Conservation (phyloP, 208 protist genomes). For the Tetramitus jugosus region DNA sequence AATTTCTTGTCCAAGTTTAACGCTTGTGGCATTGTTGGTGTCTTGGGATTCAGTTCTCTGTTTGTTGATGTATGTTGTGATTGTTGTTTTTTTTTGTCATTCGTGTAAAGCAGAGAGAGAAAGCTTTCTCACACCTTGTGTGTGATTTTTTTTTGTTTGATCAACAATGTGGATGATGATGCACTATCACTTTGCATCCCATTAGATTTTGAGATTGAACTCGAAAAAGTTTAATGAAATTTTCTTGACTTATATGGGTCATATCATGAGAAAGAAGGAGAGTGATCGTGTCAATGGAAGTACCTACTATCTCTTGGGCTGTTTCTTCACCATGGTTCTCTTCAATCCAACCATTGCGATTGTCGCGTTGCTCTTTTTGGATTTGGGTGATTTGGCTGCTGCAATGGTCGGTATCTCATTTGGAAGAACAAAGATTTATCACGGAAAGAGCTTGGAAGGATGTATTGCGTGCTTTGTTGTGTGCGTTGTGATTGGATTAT, state of each 20-base stretch:
- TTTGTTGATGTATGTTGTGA: slow-evolving; percentile 5
- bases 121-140: no score
- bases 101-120: no score
- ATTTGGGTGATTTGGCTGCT: not conserved
- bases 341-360: slow-evolving; percentile 19
- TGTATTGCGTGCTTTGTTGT: not conserved
- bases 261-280: slow-evolving; percentile 1
- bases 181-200: no score
- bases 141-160: no score
- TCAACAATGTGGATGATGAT: no score
- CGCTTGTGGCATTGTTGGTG: not conserved
- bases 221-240: not conserved
- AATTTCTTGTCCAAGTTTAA: not conserved
- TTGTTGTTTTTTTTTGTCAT: not conserved
- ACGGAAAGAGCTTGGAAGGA: not conserved
- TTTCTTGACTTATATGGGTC: not conserved
- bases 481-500: not conserved
- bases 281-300: not conserved
- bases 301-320: slow-evolving; percentile 9
- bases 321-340: not conserved
- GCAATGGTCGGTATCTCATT: not conserved
- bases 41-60: not conserved
- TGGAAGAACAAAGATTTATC: slow-evolving; percentile 4
- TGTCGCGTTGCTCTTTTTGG: not conserved
- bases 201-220: slow-evolving; percentile 7